These are phyloP conservation scores for Domatiomyces catenatus DNA, from an alignment of 2,329 filamentous ascomycete species.

Conservation along the genomic window DNA sequence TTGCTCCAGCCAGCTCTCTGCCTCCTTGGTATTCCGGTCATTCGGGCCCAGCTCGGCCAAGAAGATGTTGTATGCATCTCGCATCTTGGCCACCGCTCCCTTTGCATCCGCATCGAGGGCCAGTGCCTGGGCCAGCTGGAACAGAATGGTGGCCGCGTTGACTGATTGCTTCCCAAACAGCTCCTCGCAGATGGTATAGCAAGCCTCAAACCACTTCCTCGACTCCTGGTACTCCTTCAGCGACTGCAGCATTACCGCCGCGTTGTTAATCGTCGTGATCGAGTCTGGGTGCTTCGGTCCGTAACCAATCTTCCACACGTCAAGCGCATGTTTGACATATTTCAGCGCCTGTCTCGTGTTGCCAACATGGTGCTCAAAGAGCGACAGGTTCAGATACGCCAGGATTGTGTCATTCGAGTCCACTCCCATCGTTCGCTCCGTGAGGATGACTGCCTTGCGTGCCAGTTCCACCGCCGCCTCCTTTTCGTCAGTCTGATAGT, in stretches of 20 bases:
- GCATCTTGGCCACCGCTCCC: slow-evolving; percentile 81
- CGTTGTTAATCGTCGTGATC: slow-evolving; percentile 97
- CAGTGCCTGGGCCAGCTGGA: slow-evolving; percentile 90
- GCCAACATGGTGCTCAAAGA: slow-evolving; percentile 84
- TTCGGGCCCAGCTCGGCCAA: slow-evolving; percentile 68
- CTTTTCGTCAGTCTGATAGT: slow-evolving; percentile 97
- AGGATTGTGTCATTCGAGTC: slow-evolving; percentile 89
- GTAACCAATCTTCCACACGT: slow-evolving; percentile 95
- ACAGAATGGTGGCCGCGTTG: slow-evolving; percentile 85
- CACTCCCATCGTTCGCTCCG: slow-evolving; percentile 82
- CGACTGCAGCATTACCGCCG: slow-evolving; percentile 93
- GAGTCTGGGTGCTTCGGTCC: slow-evolving; percentile 87
- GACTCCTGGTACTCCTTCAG: slow-evolving; percentile 92
- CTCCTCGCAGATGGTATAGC: slow-evolving; percentile 72
- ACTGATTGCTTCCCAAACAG: slow-evolving; percentile 81
- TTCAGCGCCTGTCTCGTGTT: slow-evolving; percentile 77
- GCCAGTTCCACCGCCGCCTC: slow-evolving; percentile 87
- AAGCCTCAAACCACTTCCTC: slow-evolving; percentile 90
- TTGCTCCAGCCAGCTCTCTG: slow-evolving; percentile 90
- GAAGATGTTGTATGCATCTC: slow-evolving; percentile 94
- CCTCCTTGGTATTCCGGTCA: slow-evolving; percentile 96
- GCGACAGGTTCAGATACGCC: slow-evolving; percentile 85
- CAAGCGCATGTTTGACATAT: slow-evolving; percentile 82
- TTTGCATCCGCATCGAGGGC: slow-evolving; percentile 93
- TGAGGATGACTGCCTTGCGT: slow-evolving; percentile 89